Base-by-base conservation (phyloP, 352 stramenopile species). In the Globisporangium spiculum region DNA sequence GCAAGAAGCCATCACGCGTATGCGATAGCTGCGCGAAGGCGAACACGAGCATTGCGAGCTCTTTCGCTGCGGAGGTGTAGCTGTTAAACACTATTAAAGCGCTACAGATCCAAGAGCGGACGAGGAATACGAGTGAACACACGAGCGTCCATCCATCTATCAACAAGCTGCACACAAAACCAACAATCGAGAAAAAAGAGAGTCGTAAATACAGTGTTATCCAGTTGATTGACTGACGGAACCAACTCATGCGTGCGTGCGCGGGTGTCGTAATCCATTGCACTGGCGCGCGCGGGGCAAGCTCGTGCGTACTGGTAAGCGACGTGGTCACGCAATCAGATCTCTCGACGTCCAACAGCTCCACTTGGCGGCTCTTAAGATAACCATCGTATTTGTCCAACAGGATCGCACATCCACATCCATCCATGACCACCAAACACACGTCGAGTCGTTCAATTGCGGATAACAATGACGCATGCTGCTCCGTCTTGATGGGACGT, bases 1-100 rank as follows among this genome's bases (percentile, higher is more conserved):
- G 75, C 65, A 94, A 91, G 68, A 94, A 94, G 65, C 80, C 86
- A 12, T 92, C 84, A 27, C 84, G 86, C 50, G 80, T 94, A 26
- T 94, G 86, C 68, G 86, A 94, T 65, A 79, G 72, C 59, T 94
- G 86, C 57, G 84, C 80, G 38, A 69, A 79, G 44, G 72, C 75
- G 36, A 77, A 80, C 63, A 77, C 78, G 73, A 82, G 62, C 32
- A 72, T 84, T 50, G 73, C 74, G n/a, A 61, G 65, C 20, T 82
- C 80, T 24, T 74, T 78, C 63, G 68, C 69, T 3, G 59, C 46
- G 1, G 59, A 72, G 41, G 30, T 55, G 38, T 68, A 63, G 38
- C 30, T 36, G 32, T 22, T 18, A 34, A 38, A 6, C 54, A 60
- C 38, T 26, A 58, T 36, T 9, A 57, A 26, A 32, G 14, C 38